phyloP scores from a whole-genome alignment of 2,329 filamentous ascomycete species.

The Ophiocordyceps sinensis region DNA sequence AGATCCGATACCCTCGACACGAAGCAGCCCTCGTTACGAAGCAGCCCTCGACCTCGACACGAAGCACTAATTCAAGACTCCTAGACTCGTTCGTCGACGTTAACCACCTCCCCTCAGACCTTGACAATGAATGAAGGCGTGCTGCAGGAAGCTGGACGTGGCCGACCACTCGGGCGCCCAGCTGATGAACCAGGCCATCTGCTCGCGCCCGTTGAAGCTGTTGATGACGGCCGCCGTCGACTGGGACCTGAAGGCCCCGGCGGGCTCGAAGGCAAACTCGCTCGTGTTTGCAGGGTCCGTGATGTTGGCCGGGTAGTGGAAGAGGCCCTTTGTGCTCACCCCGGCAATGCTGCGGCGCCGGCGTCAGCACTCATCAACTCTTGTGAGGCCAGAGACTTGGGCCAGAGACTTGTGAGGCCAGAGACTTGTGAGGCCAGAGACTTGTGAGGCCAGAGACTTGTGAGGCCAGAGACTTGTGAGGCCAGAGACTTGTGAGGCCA shows the following conservation, averaged over 20 bases:
- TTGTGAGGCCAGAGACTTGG: too few species aligned
- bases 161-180: conserved; percentile 29
- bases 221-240: conserved; percentile 46
- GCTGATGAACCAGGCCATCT: conserved; percentile 46
- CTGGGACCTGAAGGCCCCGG: conserved; percentile 19
- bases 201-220: conserved; percentile 38
- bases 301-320: conserved; percentile 43
- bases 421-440: too few species aligned
- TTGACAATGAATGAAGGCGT: conserved; percentile 41
- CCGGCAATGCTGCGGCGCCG: conserved; percentile 19
- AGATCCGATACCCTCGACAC: too few species aligned
- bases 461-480: too few species aligned
- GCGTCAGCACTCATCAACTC: neutral
- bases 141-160: conserved; percentile 43
- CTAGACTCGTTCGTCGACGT: too few species aligned
- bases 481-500: too few species aligned
- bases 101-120: neutral
- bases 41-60: neutral
- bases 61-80: too few species aligned
- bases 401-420: too few species aligned
- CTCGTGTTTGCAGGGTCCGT: conserved; percentile 36
- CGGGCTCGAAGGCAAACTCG: conserved; percentile 38
- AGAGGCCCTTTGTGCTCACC: conserved; percentile 36
- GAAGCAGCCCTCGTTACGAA: neutral
- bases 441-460: too few species aligned